Conservation (phyloP, 257 asterid genomes). For the Nicotiana benthamiana region DNA sequence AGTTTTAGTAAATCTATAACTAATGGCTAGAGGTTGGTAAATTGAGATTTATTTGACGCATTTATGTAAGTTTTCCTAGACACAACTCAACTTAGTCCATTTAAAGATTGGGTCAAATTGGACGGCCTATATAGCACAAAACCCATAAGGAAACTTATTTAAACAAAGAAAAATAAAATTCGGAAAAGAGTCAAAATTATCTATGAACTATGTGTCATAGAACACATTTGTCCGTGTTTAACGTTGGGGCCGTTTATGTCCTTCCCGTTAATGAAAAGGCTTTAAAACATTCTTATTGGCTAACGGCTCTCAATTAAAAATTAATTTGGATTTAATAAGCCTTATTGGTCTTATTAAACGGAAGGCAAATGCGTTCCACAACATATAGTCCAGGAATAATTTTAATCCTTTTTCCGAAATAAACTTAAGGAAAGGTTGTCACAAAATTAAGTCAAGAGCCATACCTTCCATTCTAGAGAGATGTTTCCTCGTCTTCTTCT, state of each 20-base stretch:
- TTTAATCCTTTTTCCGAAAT: background rate
- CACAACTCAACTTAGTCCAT: too few species aligned
- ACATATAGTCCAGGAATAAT: background rate
- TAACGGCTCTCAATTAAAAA: too few species aligned
- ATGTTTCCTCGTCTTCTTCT: conserved; percentile 74
- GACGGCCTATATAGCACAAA: too few species aligned
- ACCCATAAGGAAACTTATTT: too few species aligned
- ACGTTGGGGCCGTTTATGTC: background rate
- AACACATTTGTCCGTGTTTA: background rate
- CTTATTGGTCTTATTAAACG: too few species aligned
- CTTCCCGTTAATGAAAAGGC: background rate
- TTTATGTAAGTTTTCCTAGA: too few species aligned
- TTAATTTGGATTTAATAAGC: too few species aligned
- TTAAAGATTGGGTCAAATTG: too few species aligned
- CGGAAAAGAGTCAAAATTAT: background rate
- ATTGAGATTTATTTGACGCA: too few species aligned
- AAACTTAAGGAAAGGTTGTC: background rate
- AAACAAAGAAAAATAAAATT: too few species aligned
- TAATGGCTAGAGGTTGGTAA: too few species aligned
- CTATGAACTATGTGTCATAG: background rate
- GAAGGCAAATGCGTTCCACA: background rate
- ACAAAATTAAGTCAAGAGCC: background rate
- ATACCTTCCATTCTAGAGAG: conserved; percentile 80
- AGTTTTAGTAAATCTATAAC: too few species aligned
- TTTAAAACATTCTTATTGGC: background rate